Conservation (phyloP, 176 grass and related monocot species). For the Carex cristatella region DNA sequence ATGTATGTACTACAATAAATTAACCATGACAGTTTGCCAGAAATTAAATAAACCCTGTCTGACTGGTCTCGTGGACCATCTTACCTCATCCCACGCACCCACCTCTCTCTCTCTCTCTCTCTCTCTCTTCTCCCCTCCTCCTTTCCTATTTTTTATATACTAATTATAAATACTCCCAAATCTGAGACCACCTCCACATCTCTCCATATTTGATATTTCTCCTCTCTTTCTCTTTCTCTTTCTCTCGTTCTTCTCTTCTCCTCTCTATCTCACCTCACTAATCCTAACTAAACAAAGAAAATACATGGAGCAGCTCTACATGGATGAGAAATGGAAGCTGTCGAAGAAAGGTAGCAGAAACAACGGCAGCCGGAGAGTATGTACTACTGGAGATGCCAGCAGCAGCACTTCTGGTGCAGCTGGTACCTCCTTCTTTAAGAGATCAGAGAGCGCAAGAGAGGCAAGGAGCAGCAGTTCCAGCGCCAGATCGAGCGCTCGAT, state of each 20-base stretch:
- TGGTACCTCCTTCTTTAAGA: constrained; percentile 37
- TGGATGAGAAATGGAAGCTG: constrained; percentile 95
- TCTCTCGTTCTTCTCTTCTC: not conserved
- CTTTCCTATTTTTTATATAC: not conserved
- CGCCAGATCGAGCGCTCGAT: constrained; percentile 1
- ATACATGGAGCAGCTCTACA: constrained; percentile 63
- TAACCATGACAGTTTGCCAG: not conserved
- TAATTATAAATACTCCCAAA: not conserved
- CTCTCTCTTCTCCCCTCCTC: not conserved
- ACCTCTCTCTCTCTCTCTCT: not conserved
- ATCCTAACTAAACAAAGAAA: not conserved
- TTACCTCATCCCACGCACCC: not conserved
- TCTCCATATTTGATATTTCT: not conserved
- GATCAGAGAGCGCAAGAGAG: constrained; percentile 58
- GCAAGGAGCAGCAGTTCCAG: constrained; percentile 20
- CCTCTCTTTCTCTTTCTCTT: constrained; percentile 22
- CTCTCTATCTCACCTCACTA: not conserved
- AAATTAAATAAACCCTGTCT: constrained; percentile 16
- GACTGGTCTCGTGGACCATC: constrained; percentile 5
- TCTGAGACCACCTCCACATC: not conserved
- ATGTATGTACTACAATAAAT: not conserved
- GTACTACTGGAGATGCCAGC: not conserved
- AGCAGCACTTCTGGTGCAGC: not conserved
- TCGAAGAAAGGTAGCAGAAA: constrained; percentile 77
- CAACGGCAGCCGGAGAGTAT: constrained; percentile 56